Base-by-base conservation (phyloP, 2,329 filamentous ascomycete genomes). In the Thielaviopsis populi region DNA sequence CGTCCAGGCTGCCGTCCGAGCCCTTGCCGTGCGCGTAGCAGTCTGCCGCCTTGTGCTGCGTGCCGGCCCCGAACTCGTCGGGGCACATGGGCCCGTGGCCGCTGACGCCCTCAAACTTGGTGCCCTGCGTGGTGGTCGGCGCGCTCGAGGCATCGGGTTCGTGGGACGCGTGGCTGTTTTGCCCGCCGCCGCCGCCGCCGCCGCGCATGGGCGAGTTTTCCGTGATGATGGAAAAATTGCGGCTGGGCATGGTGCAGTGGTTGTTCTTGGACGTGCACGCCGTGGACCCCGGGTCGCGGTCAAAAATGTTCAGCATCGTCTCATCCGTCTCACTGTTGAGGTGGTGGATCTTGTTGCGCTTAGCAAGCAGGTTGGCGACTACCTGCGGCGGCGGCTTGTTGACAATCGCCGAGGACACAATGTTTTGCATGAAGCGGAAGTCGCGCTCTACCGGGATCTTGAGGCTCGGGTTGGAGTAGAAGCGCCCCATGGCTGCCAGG, bases 321-420 rank as follows among this genome's bases (percentile, higher is more conserved):
- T 99, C 94, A 70, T 96, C 89, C 0, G 94, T 99, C 63, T 90
- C 75, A 37, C 73, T 70, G 72, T 86, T 81, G 59, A 88, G 74
- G 68, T 87, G 85, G 69, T 88, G 85, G 60, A 87, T 82, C 75
- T 85, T 96, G 78, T 97, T 97, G 66, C 94, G 83, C 71, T 87
- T 86, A 65, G 95, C 92, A 63, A 99, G 80, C 59, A 96, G 83
- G 73, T 99, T 95, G 11, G 91, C 91, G 71, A 99, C 87, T 69
- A 76, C 91, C 72, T 87, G 84, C 0, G 92, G 90, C 15, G 91
- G 90, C 1, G 94, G 94, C 69, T 92, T 92, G 73, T 99, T 96
- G 68, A 95, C 91, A 70, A 99, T 97, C 40, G 91, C 91, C 0
- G 91, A 96, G 5, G 91, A 95, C 62, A 97, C 82, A 22, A 99